Evolutionary conservation across 176 grass and related monocot species (phyloP).

Genomic region (Triticum turgidum): DNA sequence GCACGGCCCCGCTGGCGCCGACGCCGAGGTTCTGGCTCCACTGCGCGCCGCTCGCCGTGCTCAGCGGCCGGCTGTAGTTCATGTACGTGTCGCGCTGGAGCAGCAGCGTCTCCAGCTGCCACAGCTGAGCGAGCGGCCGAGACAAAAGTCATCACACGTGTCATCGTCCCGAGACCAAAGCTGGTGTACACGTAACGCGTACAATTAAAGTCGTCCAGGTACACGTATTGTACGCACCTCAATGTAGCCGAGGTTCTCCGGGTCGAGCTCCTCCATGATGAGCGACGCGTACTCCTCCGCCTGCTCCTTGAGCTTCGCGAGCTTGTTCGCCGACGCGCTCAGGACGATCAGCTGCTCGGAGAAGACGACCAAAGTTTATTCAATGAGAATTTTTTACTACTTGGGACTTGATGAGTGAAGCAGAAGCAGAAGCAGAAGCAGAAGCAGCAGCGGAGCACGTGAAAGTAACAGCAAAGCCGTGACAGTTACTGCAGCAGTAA

Average conservation of each 20-base stretch:
- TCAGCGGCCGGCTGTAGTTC: slow-evolving; percentile 93
- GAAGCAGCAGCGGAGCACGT: slow-evolving; percentile 10
- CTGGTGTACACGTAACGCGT: not conserved
- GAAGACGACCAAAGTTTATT: not conserved
- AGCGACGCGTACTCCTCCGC: slow-evolving; percentile 93
- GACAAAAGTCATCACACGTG: slow-evolving; percentile 2
- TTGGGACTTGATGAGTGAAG: not conserved
- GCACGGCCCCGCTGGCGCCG: not conserved
- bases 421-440: not conserved
- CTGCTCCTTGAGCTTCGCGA: slow-evolving; percentile 93
- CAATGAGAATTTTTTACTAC: not conserved
- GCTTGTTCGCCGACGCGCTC: slow-evolving; percentile 96
- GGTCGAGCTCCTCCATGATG: slow-evolving; percentile 98
- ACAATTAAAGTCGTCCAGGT: not conserved
- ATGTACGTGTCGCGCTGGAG: slow-evolving; percentile 98
- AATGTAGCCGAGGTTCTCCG: slow-evolving; percentile 97
- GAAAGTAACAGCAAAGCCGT: slow-evolving; percentile 12
- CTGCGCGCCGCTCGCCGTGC: slow-evolving; percentile 82
- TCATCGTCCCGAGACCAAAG: not conserved
- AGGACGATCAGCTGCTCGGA: slow-evolving; percentile 76
- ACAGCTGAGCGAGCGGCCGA: slow-evolving; percentile 49
- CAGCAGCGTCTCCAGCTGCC: slow-evolving; percentile 88
- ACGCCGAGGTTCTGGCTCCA: slow-evolving; percentile 96
- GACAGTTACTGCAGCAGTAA: not conserved
- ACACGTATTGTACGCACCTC: slow-evolving; percentile 50